Evolutionary conservation across 352 stramenopile genomes (phyloP).

Genomic region (Phytophthora lateralis): DNA sequence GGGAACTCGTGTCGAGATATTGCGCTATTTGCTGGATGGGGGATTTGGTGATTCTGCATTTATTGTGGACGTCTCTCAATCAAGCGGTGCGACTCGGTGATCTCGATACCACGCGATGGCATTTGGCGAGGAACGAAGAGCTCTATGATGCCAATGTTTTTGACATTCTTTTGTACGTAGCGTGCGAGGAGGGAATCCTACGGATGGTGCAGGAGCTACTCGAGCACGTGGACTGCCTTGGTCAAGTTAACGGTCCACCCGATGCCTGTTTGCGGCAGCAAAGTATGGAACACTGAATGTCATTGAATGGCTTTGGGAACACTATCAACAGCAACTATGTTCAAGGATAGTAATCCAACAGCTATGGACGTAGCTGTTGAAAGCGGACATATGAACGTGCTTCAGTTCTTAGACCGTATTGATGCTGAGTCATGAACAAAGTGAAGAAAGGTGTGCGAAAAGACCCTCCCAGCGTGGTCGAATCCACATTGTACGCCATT

Average conservation of each 20-base stretch:
- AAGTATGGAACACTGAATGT: constrained; percentile 1
- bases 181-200: not conserved
- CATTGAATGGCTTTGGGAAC: constrained; percentile 1
- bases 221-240: not conserved
- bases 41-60: not conserved
- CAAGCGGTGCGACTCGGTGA: not conserved
- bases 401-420: constrained; percentile 10
- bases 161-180: not conserved
- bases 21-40: not conserved
- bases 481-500: constrained; percentile 6
- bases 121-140: not conserved
- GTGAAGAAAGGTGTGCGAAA: constrained; percentile 3
- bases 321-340: constrained; percentile 1
- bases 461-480: not conserved
- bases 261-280: not conserved
- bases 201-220: not conserved
- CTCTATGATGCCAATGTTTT: not conserved
- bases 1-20: not conserved
- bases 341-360: not conserved
- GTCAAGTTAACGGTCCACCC: not conserved
- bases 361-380: not conserved
- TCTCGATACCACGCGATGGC: not conserved
- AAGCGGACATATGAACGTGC: constrained; percentile 2
- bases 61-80: not conserved
- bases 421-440: constrained; percentile 9